phyloP scores from a whole-genome alignment of 148 eudicot species.

The Arbutus unedo region DNA sequence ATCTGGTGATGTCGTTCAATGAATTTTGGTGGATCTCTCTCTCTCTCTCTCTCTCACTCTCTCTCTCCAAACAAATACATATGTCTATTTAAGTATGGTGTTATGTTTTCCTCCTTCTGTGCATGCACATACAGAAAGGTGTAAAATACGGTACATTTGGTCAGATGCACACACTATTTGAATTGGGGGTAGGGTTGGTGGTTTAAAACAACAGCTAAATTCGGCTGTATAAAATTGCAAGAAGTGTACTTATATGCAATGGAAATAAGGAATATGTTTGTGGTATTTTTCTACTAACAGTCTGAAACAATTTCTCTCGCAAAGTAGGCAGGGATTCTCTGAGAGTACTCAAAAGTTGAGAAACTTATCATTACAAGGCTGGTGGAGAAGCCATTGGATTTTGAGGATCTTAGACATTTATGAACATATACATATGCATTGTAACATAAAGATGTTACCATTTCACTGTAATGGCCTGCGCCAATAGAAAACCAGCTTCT shows the following conservation, averaged over 20 bases:
- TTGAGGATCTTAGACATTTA: neutral
- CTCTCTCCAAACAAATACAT: neutral
- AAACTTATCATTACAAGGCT: neutral
- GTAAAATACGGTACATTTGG: neutral
- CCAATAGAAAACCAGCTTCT: neutral
- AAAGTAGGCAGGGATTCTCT: neutral
- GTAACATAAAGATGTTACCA: neutral
- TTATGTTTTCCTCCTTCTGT: neutral
- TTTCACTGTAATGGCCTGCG: neutral
- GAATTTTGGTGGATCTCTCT: neutral
- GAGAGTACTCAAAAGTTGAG: neutral
- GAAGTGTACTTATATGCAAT: neutral
- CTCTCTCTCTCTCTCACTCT: neutral
- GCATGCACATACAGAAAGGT: neutral
- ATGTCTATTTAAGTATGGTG: neutral
- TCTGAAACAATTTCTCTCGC: neutral
- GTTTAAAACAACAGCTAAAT: neutral
- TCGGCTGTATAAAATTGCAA: neutral
- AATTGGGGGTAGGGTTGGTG: neutral
- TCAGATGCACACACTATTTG: neutral
- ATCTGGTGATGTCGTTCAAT: neutral
- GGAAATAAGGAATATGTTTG: neutral
- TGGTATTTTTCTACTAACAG: neutral
- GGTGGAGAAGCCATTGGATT: neutral
- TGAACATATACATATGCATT: neutral